Conservation (phyloP, 805 yeast genomes). For the Osmozyma mogii region DNA sequence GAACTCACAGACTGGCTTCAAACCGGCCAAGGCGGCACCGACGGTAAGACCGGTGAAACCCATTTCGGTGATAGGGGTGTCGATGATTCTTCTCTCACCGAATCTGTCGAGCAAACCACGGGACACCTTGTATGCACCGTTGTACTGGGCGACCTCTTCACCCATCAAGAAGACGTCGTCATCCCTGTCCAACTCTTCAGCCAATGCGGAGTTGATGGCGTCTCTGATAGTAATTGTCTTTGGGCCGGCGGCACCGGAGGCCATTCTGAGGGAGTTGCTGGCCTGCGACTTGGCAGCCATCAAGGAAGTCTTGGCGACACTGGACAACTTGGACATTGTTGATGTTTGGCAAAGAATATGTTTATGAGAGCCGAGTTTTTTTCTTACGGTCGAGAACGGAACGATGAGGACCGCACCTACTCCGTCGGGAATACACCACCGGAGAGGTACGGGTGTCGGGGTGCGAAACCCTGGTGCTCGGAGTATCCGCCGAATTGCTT, state of each 20-base stretch:
- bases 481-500: too few species aligned
- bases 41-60: conserved; percentile 95
- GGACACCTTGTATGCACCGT: conserved; percentile 97
- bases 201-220: conserved; percentile 89
- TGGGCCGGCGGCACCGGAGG: conserved; percentile 44
- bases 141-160: conserved; percentile 98
- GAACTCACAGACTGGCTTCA: conserved; percentile 95
- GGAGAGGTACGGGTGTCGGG: too few species aligned
- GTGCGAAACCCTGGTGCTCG: too few species aligned
- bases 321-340: conserved; percentile 21
- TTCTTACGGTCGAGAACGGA: conserved; percentile 7
- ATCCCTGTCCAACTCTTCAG: conserved; percentile 96
- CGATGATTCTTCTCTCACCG: conserved; percentile 88
- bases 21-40: conserved; percentile 94
- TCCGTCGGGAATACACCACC: too few species aligned
- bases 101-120: conserved; percentile 92
- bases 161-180: conserved; percentile 93
- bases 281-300: conserved; percentile 30
- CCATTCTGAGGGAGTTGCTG: conserved; percentile 27
- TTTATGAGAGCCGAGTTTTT: conserved; percentile 3
- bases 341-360: conserved; percentile 2
- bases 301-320: conserved; percentile 38
- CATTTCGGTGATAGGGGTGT: conserved; percentile 98
- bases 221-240: conserved; percentile 86
- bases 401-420: conserved; percentile 19